Evolutionary conservation across 129 eudicot species (phyloP).

Genomic region (Saposhnikovia divaricata): DNA sequence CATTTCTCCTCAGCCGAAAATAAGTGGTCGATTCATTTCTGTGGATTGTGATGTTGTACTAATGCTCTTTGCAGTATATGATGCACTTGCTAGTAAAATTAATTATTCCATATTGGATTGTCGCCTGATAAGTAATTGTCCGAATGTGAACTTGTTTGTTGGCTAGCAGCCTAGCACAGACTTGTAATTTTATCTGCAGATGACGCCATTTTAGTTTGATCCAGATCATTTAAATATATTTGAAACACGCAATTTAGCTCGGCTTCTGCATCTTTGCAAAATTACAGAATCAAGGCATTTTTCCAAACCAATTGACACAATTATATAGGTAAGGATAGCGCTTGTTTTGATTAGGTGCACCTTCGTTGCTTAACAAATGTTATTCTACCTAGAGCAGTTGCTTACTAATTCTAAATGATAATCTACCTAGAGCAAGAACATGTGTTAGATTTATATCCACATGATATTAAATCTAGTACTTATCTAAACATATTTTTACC

Average conservation of each 20-base stretch:
- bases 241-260: background rate
- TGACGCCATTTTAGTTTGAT: background rate
- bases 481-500: no score
- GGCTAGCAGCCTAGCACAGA: background rate
- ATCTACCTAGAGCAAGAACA: background rate
- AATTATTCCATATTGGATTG: background rate
- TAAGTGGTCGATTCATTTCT: constrained; percentile 28
- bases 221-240: background rate
- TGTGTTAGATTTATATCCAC: background rate
- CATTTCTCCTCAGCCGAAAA: constrained; percentile 86
- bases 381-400: background rate
- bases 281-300: background rate
- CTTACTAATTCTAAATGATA: background rate
- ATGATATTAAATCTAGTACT: no score
- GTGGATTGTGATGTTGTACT: background rate
- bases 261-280: background rate
- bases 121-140: background rate
- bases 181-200: background rate
- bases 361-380: background rate
- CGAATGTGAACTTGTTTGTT: background rate
- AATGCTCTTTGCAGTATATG: background rate
- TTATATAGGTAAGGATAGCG: background rate
- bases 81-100: background rate
- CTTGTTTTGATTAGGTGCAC: background rate
- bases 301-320: background rate